Percentiles rank a stretch among this genome's conserved stretches.
Evolutionary conservation across 306 rosid genomes (phyloP).

Genomic region (Vigna radiata): DNA sequence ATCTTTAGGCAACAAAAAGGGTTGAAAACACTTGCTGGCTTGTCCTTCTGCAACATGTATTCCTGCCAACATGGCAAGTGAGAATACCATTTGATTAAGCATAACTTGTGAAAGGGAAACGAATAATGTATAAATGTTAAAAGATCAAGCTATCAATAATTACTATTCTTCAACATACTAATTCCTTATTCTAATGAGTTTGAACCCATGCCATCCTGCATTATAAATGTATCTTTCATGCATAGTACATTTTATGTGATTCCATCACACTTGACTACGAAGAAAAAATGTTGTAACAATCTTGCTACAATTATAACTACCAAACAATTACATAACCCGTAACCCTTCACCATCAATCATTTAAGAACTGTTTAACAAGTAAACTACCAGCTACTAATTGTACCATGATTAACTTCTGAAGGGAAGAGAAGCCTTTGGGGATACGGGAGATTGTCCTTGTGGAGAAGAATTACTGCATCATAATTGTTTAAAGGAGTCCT

Average conservation of each 20-base stretch:
- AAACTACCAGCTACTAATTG: conserved; percentile 22
- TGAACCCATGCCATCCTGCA: not conserved
- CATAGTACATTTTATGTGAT: not conserved
- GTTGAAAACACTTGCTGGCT: conserved; percentile 72
- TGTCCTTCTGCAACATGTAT: conserved; percentile 68
- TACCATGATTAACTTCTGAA: conserved; percentile 78
- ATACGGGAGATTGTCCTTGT: conserved; percentile 80
- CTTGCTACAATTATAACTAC: conserved; percentile 6
- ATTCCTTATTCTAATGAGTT: not conserved
- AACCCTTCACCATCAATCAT: conserved; percentile 6
- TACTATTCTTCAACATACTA: not conserved
- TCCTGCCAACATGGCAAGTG: conserved; percentile 56
- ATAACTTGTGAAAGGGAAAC: conserved; percentile 18
- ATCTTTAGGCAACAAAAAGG: conserved; percentile 73
- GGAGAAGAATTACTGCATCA: conserved; percentile 85
- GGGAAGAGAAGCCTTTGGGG: conserved; percentile 93
- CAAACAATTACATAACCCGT: conserved; percentile 13
- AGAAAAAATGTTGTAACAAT: conserved; percentile 28
- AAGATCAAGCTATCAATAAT: conserved; percentile 12
- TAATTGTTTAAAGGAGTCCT: conserved; percentile 93
- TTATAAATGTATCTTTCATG: not conserved
- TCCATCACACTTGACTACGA: not conserved
- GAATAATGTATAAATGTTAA: not conserved
- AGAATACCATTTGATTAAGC: conserved; percentile 32
- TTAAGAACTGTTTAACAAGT: not conserved